Evolutionary conservation across 2,329 filamentous ascomycete genomes (phyloP), one percentile per base, ranked within the genome.

Genomic region (Ascochyta clinopodiicola): DNA sequence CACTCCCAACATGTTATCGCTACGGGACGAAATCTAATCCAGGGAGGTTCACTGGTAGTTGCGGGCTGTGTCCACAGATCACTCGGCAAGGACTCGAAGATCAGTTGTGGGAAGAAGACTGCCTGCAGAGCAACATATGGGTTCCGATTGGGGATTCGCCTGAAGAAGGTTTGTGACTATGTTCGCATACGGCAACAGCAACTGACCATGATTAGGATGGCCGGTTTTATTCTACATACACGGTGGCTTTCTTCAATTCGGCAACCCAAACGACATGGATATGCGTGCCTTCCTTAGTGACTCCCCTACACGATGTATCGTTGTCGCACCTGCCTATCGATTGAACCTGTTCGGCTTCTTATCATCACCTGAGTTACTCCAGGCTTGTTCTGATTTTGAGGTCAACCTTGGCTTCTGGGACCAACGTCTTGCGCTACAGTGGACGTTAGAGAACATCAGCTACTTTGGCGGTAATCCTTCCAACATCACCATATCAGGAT

Each of bases 221-320:
- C 84, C 84, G 4, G 83, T 86, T 0, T 76, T 84, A 45, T 80
- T 86, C 61, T 86, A 79, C 67, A 83, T 86, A 42, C 84, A 84
- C 60, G 81, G 81, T 29, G 84, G 84, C 3, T 86, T 84, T 64
- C 74, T 86, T 21, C 84, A 86, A 70, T 81, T 81, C 55, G 84
- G 84, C 19, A 75, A 69, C 9, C 77, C 84, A 0, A 85, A 84
- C 57, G 73, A 75, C 22, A 71, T 76, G 24, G 77, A 80, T 43
- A 68, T 79, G 2, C 75, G 75, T 3, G 75, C 77, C 1, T 71
- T 86, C 37, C 68, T 86, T 6, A 77, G 75, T 34, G 80, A 84
- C 44, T 82, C 82, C 0, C 74, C 78, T 7, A 61, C 56, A 22
- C 62, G 62, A 43, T 79, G 78, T 48, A 80, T 86, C 38, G 65